Evolutionary conservation across 345 rosid genomes (phyloP).

Genomic region (Aegle marmelos): DNA sequence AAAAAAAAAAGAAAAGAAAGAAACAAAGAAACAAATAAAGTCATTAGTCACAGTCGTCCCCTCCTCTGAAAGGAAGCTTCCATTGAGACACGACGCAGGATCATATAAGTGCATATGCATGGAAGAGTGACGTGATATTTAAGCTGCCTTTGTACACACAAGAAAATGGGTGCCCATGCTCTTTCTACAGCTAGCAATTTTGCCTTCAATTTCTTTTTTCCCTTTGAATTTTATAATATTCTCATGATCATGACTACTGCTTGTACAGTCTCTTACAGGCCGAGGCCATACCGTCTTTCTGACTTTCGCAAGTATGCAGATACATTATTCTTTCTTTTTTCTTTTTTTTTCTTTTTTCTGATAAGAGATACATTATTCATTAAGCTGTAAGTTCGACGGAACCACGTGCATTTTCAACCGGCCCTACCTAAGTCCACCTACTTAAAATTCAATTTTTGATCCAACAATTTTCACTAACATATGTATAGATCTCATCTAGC

Average conservation of each 20-base stretch:
- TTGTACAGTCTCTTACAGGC: background rate
- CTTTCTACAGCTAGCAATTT: background rate
- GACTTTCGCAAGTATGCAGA: background rate
- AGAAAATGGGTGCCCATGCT: slow-evolving; percentile 8
- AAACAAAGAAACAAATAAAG: background rate
- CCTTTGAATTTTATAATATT: background rate
- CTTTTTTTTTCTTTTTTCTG: too few species aligned
- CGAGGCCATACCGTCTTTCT: background rate
- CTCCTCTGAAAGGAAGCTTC: background rate
- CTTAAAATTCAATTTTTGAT: background rate
- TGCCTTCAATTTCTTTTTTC: background rate
- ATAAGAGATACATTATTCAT: background rate
- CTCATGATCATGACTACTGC: background rate
- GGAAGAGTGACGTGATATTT: background rate
- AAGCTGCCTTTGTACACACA: background rate
- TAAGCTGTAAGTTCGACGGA: background rate
- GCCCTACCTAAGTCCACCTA: background rate
- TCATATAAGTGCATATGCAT: background rate
- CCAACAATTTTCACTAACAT: background rate
- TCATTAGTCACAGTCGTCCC: background rate
- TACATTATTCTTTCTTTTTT: background rate
- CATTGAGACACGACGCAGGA: background rate
- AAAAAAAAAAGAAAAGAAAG: too few species aligned
- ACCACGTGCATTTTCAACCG: slow-evolving; percentile 1
- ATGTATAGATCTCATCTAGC: too few species aligned